phyloP scores from a whole-genome alignment of 306 rosid species.

The Dryas drummondii region DNA sequence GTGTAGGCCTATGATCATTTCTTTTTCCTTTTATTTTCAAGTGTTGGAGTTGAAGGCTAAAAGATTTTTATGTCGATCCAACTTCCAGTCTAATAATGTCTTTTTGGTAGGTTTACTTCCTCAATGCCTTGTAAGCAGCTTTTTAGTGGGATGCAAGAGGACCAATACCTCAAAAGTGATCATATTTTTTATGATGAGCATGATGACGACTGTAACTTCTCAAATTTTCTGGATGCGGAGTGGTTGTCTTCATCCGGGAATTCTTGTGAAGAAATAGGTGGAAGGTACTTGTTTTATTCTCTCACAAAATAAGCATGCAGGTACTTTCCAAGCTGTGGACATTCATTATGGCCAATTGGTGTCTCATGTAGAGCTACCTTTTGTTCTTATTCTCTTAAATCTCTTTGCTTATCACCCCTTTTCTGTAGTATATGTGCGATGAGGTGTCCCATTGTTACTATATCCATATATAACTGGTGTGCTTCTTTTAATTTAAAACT shows the following conservation, averaged over 20 bases:
- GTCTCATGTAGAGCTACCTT: no score
- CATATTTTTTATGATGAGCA: constrained; percentile 61
- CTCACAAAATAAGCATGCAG: not conserved
- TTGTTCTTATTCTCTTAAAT: no score
- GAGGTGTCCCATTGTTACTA: no score
- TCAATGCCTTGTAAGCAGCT: constrained; percentile 49
- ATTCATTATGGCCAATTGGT: no score
- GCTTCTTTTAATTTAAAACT: no score
- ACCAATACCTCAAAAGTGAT: constrained; percentile 43
- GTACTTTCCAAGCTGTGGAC: not conserved
- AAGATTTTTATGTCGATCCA: not conserved
- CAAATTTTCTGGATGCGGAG: constrained; percentile 66
- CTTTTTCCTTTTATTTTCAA: not conserved
- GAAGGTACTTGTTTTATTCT: constrained; percentile 49
- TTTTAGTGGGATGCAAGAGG: constrained; percentile 47
- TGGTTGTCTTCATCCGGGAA: constrained; percentile 90
- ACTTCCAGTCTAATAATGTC: not conserved
- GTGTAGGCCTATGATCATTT: not conserved
- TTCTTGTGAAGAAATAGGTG: constrained; percentile 78
- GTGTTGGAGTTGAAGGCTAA: not conserved
- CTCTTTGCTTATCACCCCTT: no score
- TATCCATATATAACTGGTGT: no score
- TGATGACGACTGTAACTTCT: constrained; percentile 67
- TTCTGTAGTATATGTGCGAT: no score
- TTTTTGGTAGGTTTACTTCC: constrained; percentile 33